phyloP scores from a whole-genome alignment of 306 rosid species.

The Glycyrrhiza uralensis region DNA sequence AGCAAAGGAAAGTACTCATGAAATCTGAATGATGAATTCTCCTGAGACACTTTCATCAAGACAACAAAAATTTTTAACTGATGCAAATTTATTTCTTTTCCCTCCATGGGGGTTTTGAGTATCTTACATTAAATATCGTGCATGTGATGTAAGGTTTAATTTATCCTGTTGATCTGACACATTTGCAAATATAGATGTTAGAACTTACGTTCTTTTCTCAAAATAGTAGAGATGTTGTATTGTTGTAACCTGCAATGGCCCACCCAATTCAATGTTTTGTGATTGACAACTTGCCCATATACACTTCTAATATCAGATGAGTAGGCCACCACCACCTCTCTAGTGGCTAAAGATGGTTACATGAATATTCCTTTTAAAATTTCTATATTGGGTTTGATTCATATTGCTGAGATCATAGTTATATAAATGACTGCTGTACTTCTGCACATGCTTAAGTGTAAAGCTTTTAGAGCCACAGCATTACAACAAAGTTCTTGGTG shows the following conservation, averaged over 20 bases:
- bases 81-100: not conserved
- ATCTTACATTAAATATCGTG: not conserved
- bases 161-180: conserved; percentile 16
- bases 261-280: conserved; percentile 40
- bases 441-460: conserved; percentile 44
- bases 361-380: conserved; percentile 29
- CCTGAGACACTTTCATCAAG: not conserved
- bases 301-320: conserved; percentile 40
- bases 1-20: not conserved
- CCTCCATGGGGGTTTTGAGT: not conserved
- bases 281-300: conserved; percentile 35
- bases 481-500: not conserved
- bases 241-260: conserved; percentile 21
- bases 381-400: conserved; percentile 40
- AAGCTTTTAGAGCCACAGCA: conserved; percentile 34
- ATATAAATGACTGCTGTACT: conserved; percentile 23
- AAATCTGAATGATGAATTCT: not conserved
- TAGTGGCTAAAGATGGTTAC: not conserved
- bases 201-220: conserved; percentile 17
- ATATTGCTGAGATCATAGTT: not conserved
- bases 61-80: too few relatives aligned
- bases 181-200: conserved; percentile 6
- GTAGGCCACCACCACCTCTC: conserved; percentile 37
- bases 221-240: conserved; percentile 1
- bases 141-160: conserved; percentile 25